Percentiles rank a stretch among this genome's conserved stretches.
Evolutionary conservation across 192 early-diverging fungal genomes (phyloP).

Genomic region (Coemansia sp.): DNA sequence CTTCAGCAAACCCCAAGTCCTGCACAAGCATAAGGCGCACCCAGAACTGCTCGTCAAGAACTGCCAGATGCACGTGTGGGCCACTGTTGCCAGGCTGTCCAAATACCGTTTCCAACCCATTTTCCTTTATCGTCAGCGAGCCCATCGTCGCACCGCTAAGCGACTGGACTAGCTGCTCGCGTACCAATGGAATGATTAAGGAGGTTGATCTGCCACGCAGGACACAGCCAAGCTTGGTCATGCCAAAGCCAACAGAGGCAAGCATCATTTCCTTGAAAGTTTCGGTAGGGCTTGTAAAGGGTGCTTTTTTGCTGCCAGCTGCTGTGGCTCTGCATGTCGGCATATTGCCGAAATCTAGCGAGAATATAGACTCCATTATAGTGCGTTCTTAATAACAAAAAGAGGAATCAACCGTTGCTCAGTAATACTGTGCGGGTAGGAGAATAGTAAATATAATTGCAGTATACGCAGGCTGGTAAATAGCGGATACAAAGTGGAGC

Average conservation of each 20-base stretch:
- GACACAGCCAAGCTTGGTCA: slow-evolving; percentile 12
- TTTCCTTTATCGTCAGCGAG: slow-evolving; percentile 44
- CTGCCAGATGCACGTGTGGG: slow-evolving; percentile 46
- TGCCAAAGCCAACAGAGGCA: slow-evolving; percentile 15
- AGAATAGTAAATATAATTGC: not conserved
- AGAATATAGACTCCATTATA: slow-evolving; percentile 18
- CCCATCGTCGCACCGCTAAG: slow-evolving; percentile 37
- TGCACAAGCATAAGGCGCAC: slow-evolving; percentile 55
- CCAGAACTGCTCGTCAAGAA: slow-evolving; percentile 66
- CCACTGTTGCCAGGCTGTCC: slow-evolving; percentile 40
- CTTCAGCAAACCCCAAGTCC: slow-evolving; percentile 67
- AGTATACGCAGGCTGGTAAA: not conserved
- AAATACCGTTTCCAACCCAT: slow-evolving; percentile 41
- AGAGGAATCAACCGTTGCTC: not conserved
- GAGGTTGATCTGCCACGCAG: slow-evolving; percentile 14
- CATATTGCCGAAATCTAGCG: not conserved
- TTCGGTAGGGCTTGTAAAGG: not conserved
- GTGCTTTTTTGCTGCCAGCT: not conserved
- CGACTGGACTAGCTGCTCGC: slow-evolving; percentile 31
- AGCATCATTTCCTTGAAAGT: slow-evolving; percentile 16
- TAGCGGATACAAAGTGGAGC: not conserved
- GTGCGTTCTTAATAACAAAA: not conserved
- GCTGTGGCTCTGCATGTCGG: not conserved
- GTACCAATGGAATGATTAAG: slow-evolving; percentile 24
- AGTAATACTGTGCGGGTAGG: not conserved